A percentile compares a stretch with the other conserved stretches of the same genome.
These are phyloP conservation scores for Acanthamoeba quina DNA, from an alignment of 208 protist species.

Conservation along the genomic window DNA sequence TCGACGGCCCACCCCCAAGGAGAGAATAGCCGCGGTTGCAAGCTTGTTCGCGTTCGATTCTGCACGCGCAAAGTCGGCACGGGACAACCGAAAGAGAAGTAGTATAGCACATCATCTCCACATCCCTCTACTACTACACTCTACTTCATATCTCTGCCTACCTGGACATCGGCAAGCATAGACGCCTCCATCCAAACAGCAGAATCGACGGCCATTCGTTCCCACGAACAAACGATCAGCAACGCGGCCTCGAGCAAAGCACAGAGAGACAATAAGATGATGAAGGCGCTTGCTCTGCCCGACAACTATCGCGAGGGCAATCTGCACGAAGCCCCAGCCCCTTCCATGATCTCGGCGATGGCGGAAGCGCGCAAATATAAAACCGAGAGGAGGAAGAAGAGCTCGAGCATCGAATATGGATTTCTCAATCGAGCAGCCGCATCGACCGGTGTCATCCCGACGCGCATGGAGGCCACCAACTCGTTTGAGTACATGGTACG, in stretches of 20 bases:
- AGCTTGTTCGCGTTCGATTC: not conserved
- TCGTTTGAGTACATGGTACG: slow-evolving; percentile 50
- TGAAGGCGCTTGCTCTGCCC: slow-evolving; percentile 1
- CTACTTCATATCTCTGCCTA: not conserved
- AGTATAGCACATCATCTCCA: not conserved
- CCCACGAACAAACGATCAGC: not conserved
- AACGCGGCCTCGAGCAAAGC: not conserved
- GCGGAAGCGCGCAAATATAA: not conserved
- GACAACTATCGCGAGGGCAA: slow-evolving; percentile 39
- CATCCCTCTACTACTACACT: not conserved
- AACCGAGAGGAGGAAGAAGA: slow-evolving; percentile 38
- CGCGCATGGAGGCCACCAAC: not conserved
- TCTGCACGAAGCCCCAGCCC: not conserved
- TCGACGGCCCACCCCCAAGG: not conserved
- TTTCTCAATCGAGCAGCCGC: slow-evolving; percentile 2
- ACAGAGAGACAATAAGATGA: slow-evolving; percentile 3
- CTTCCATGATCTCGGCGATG: not conserved
- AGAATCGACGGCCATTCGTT: not conserved
- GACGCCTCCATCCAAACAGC: not conserved
- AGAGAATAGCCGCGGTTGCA: not conserved
- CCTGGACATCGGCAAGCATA: not conserved
- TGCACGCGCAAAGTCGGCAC: not conserved
- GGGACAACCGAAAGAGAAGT: not conserved
- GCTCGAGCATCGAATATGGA: slow-evolving; percentile 38
- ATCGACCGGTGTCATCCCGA: slow-evolving; percentile 5